phyloP scores from a whole-genome alignment of 2,329 filamentous ascomycete genomes.

The Exophiala oligosperma region DNA sequence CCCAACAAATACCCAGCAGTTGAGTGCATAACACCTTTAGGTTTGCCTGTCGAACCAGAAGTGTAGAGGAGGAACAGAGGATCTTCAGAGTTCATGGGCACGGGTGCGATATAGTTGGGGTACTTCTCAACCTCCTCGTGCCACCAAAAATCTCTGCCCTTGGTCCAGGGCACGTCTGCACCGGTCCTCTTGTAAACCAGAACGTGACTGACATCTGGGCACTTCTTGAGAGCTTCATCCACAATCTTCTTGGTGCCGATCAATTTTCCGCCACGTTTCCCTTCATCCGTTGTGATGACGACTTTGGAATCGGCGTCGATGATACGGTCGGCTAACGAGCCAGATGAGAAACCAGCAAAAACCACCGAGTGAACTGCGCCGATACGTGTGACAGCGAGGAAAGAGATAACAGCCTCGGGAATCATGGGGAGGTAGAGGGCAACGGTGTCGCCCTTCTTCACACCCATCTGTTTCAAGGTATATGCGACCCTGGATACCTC shows the following conservation, averaged over 20 bases:
- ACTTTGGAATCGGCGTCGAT: slow-evolving; percentile 87
- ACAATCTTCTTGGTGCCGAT: slow-evolving; percentile 99
- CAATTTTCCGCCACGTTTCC: slow-evolving; percentile 93
- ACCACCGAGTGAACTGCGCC: slow-evolving; percentile 96
- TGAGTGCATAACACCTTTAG: slow-evolving; percentile 98
- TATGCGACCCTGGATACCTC: slow-evolving; percentile 87
- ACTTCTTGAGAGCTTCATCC: slow-evolving; percentile 93
- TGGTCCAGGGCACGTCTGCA: slow-evolving; percentile 85
- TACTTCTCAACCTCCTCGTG: slow-evolving; percentile 98
- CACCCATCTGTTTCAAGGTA: slow-evolving; percentile 90
- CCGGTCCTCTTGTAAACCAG: slow-evolving; percentile 96
- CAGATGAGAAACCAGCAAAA: slow-evolving; percentile 95
- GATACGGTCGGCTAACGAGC: slow-evolving; percentile 93
- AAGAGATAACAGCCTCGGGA: slow-evolving; percentile 86
- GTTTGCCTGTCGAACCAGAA: slow-evolving; percentile 95
- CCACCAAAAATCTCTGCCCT: slow-evolving; percentile 93
- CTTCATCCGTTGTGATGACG: slow-evolving; percentile 95
- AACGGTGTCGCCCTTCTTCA: slow-evolving; percentile 95
- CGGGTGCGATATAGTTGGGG: slow-evolving; percentile 86
- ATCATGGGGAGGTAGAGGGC: slow-evolving; percentile 99
- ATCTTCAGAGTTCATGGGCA: slow-evolving; percentile 88
- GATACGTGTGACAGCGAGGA: slow-evolving; percentile 88
- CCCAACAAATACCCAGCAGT: slow-evolving; percentile 94
- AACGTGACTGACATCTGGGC: slow-evolving; percentile 80
- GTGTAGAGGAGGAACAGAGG: slow-evolving; percentile 98